Conservation (phyloP, 768 basidiomycete genomes). For the Amanita muscaria region DNA sequence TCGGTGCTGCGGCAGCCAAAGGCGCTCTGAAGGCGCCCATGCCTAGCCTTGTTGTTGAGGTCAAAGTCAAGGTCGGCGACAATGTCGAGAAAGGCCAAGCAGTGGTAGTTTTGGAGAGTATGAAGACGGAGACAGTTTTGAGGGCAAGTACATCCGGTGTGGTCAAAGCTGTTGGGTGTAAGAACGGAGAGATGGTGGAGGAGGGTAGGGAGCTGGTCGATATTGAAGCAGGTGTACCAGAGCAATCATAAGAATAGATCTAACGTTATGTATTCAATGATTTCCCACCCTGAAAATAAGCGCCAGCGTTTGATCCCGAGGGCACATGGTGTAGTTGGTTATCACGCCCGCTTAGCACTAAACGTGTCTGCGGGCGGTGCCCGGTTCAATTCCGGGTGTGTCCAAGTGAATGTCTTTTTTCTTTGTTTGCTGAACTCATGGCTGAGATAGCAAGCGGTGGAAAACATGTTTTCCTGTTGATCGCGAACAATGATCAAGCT, state of each 20-base stretch:
- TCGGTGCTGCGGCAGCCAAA: constrained; percentile 35
- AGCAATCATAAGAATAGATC: background rate
- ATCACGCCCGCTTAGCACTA: constrained; percentile 14
- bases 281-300: background rate
- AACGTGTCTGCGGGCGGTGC: constrained; percentile 8
- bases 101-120: constrained; percentile 83
- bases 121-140: constrained; percentile 95
- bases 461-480: too few species aligned
- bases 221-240: constrained; percentile 37
- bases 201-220: constrained; percentile 76
- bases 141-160: constrained; percentile 61
- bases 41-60: constrained; percentile 91
- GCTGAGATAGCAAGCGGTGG: too few species aligned
- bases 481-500: too few species aligned
- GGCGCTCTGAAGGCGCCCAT: constrained; percentile 68
- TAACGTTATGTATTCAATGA: background rate
- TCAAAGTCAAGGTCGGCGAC: constrained; percentile 71
- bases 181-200: constrained; percentile 86
- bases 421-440: background rate
- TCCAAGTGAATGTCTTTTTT: constrained; percentile 6
- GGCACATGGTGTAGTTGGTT: constrained; percentile 11
- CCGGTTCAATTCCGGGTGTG: constrained; percentile 12
- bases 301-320: background rate
- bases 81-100: constrained; percentile 73
- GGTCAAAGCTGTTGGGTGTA: constrained; percentile 65